phyloP scores from a whole-genome alignment of 306 rosid genomes.

The Corylus americana region DNA sequence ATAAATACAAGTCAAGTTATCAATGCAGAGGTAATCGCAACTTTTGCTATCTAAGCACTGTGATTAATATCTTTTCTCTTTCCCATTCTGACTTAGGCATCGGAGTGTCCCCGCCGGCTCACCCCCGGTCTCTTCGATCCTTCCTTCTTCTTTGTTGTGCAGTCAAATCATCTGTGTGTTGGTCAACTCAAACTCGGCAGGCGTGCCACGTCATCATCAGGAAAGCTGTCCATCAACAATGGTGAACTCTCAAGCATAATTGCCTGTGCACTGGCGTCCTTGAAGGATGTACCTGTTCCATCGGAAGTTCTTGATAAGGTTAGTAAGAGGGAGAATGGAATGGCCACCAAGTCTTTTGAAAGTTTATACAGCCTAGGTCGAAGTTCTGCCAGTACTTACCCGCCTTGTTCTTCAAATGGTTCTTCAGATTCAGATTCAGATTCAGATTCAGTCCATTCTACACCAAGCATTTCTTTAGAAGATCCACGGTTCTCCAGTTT shows the following conservation, averaged over 20 bases:
- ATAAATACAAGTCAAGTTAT: too few relatives aligned
- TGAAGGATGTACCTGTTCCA: constrained; percentile 55
- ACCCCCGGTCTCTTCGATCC: too few relatives aligned
- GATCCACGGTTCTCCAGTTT: constrained; percentile 64
- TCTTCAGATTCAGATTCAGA: constrained; percentile 29
- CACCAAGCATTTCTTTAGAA: constrained; percentile 55
- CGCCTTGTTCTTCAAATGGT: constrained; percentile 43
- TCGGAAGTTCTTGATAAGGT: constrained; percentile 41
- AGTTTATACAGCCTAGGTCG: constrained; percentile 45
- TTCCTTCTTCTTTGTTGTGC: too few relatives aligned
- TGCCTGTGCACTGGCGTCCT: constrained; percentile 81
- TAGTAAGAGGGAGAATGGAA: constrained; percentile 35
- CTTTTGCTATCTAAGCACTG: too few relatives aligned
- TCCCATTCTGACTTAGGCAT: too few relatives aligned
- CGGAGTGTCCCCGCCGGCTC: too few relatives aligned
- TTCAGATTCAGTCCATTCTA: constrained; percentile 58
- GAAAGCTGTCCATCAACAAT: constrained; percentile 1
- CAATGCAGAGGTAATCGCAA: too few relatives aligned
- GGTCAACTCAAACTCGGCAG: too few relatives aligned
- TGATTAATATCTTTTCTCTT: too few relatives aligned
- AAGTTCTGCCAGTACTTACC: constrained; percentile 33
- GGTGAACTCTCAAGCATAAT: constrained; percentile 85
- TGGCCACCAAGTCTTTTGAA: constrained; percentile 45
- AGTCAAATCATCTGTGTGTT: too few relatives aligned
- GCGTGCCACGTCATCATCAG: too few relatives aligned